Evolutionary conservation across 2,329 filamentous ascomycete genomes (phyloP).

Genomic region (Lanzia echinophila): DNA sequence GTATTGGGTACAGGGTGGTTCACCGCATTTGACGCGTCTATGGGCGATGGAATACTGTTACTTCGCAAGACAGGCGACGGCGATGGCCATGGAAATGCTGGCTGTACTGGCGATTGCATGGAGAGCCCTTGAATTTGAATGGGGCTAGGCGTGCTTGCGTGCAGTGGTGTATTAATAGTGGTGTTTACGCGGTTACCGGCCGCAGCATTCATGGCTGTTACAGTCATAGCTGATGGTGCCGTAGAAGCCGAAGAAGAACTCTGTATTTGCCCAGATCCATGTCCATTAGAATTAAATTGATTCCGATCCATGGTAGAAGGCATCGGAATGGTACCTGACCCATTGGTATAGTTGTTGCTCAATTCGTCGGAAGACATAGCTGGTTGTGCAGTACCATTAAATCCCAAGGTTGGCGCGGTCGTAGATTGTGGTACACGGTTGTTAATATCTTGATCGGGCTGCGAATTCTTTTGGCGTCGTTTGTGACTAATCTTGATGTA

Average conservation of each 20-base stretch:
- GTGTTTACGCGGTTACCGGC: too few relatives aligned
- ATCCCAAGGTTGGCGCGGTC: background rate
- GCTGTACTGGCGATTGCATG: conserved; percentile 23
- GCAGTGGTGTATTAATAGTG: too few relatives aligned
- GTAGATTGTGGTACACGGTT: background rate
- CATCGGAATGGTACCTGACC: too few relatives aligned
- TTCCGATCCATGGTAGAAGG: too few relatives aligned
- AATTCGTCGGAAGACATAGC: too few relatives aligned
- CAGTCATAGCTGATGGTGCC: background rate
- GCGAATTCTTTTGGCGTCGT: background rate
- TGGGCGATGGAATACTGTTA: conserved; percentile 3
- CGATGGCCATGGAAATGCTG: conserved; percentile 9
- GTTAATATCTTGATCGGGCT: too few relatives aligned
- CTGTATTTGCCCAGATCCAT: conserved; percentile 1
- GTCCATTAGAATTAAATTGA: too few relatives aligned
- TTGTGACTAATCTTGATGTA: background rate
- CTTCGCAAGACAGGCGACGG: conserved; percentile 10
- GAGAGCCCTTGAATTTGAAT: conserved; percentile 21
- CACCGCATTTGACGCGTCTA: background rate
- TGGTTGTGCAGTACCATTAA: background rate
- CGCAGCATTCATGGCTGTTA: background rate
- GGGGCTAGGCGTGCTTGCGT: conserved; percentile 18
- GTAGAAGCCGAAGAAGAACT: background rate
- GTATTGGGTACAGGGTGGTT: background rate
- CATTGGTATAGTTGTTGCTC: too few relatives aligned